Percentiles rank a stretch among this genome's conserved stretches.
Evolutionary conservation across 179 eudicot genomes (phyloP).

Genomic region (Beta lomatogona): DNA sequence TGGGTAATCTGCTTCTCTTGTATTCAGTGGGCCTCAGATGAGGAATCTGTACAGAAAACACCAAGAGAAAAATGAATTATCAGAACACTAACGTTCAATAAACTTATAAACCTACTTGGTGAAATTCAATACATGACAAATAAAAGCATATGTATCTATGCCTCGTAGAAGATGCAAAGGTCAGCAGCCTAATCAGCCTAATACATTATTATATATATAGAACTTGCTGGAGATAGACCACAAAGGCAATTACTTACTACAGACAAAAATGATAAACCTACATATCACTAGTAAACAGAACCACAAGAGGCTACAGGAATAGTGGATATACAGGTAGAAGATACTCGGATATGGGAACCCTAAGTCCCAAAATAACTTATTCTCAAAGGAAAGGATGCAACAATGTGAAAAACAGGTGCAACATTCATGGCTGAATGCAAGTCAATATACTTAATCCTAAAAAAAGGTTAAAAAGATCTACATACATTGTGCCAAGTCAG

Average conservation of each 20-base stretch:
- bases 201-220: background rate
- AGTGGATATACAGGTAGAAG: background rate
- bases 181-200: background rate
- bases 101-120: too few relatives aligned
- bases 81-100: too few relatives aligned
- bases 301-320: background rate
- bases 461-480: background rate
- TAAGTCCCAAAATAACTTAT: background rate
- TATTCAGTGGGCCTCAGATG: conserved; percentile 91
- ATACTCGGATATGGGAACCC: background rate
- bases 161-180: background rate
- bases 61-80: background rate
- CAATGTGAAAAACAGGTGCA: background rate
- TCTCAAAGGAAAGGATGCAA: background rate
- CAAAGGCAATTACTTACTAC: background rate
- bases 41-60: conserved; percentile 61
- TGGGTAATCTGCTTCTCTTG: conserved; percentile 78
- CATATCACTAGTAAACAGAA: background rate
- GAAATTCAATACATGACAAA: too few relatives aligned
- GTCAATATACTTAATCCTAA: background rate
- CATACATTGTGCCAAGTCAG: background rate
- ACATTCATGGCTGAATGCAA: background rate
- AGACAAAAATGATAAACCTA: background rate
- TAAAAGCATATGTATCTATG: too few relatives aligned
- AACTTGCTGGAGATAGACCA: background rate